phyloP scores from a whole-genome alignment of 768 basidiomycete species.

The Sutorius australiensis region DNA sequence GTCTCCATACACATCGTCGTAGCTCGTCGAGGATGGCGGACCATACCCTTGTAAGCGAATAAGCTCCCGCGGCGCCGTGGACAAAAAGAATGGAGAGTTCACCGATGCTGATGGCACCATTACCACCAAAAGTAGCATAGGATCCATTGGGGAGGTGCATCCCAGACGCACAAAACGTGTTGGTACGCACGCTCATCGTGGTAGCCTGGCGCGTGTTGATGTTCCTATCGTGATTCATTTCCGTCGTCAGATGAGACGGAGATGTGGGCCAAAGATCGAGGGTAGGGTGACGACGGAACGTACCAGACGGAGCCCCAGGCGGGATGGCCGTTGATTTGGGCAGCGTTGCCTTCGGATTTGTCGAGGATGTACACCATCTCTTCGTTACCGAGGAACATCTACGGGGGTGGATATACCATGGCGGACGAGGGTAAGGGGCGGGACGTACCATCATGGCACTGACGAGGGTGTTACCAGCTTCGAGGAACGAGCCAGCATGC shows the following conservation, averaged over 20 bases:
- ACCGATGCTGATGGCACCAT: constrained; percentile 58
- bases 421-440: neutral
- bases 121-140: constrained; percentile 71
- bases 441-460: constrained; percentile 50
- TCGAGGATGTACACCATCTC: constrained; percentile 86
- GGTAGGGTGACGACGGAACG: neutral
- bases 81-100: neutral
- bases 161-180: constrained; percentile 77
- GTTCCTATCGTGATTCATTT: constrained; percentile 11
- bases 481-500: constrained; percentile 13
- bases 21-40: constrained; percentile 22
- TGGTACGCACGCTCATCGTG: constrained; percentile 46
- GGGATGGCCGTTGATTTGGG: constrained; percentile 62
- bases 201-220: constrained; percentile 19
- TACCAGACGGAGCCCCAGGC: constrained; percentile 72
- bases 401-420: neutral
- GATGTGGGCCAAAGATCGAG: no score
- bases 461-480: constrained; percentile 36
- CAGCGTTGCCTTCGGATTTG: constrained; percentile 77
- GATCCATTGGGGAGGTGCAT: constrained; percentile 79
- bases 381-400: constrained; percentile 79
- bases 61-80: constrained; percentile 20
- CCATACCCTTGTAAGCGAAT: constrained; percentile 33
- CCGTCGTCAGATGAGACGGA: neutral
- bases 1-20: constrained; percentile 66